Percentiles rank a stretch among this genome's conserved stretches.
Evolutionary conservation across 176 grass and related monocot genomes (phyloP).

Genomic region (Triticum urartu): DNA sequence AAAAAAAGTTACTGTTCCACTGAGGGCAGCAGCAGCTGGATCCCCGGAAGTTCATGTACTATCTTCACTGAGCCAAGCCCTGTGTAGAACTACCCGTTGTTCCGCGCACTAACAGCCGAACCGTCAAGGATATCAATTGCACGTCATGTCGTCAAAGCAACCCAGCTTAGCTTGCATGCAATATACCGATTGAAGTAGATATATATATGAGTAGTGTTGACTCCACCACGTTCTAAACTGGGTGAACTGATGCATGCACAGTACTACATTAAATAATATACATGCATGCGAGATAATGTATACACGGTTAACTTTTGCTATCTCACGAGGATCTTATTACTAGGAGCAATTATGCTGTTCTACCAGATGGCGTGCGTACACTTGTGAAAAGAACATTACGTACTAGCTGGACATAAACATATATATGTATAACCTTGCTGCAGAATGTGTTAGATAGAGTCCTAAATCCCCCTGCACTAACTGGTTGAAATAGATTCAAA

Average conservation of each 20-base stretch:
- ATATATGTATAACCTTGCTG: too few species aligned
- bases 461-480: too few species aligned
- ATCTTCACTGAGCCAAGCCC: constrained; percentile 14
- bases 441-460: too few species aligned
- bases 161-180: constrained; percentile 29
- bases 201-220: neutral
- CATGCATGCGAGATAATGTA: neutral
- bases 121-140: neutral
- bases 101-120: neutral
- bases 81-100: constrained; percentile 14
- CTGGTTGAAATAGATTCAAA: too few species aligned
- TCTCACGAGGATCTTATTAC: too few species aligned
- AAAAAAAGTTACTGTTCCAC: constrained; percentile 28
- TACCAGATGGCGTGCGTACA: too few species aligned
- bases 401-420: too few species aligned
- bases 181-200: neutral
- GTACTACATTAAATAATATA: neutral
- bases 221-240: neutral
- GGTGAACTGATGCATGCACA: neutral
- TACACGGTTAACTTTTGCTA: too few species aligned
- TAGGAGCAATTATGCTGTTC: too few species aligned
- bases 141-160: constrained; percentile 3
- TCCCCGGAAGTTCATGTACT: neutral
- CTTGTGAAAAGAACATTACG: too few species aligned
- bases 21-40: neutral